Evolutionary conservation across 305 asterid species (phyloP).

Genomic region (Plantago rigida): DNA sequence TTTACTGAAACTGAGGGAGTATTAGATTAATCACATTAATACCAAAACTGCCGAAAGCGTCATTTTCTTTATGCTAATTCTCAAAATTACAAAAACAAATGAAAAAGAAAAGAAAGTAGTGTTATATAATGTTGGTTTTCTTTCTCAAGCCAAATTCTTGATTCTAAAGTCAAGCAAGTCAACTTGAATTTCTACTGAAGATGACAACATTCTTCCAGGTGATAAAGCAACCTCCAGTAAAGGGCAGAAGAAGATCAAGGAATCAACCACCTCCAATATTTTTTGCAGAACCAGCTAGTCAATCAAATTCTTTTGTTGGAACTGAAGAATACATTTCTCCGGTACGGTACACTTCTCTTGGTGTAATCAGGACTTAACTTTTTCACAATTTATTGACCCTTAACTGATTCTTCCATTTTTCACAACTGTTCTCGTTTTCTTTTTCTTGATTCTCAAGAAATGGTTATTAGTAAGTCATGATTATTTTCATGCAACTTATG

Average conservation of each 20-base stretch:
- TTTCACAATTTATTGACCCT: neutral
- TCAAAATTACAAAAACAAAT: no score
- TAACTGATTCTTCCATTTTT: neutral
- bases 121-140: neutral
- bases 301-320: conserved; percentile 92
- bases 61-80: no score
- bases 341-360: conserved; percentile 36
- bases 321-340: conserved; percentile 99
- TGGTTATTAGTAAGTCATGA: no score
- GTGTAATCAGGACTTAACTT: neutral
- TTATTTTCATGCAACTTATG: neutral
- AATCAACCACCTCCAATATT: conserved; percentile 68
- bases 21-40: neutral
- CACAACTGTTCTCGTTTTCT: no score
- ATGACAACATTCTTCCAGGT: conserved; percentile 44
- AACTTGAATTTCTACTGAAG: conserved; percentile 18
- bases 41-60: neutral
- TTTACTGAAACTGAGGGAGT: no score
- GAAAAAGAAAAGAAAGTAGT: neutral
- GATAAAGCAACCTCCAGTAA: conserved; percentile 56
- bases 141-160: conserved; percentile 1
- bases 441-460: no score
- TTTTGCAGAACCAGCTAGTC: conserved; percentile 80
- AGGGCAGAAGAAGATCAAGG: conserved; percentile 49
- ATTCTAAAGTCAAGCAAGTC: conserved; percentile 14